Evolutionary conservation across 495 filamentous ascomycete species (phyloP).

Genomic region (Penicillium mononematosum): DNA sequence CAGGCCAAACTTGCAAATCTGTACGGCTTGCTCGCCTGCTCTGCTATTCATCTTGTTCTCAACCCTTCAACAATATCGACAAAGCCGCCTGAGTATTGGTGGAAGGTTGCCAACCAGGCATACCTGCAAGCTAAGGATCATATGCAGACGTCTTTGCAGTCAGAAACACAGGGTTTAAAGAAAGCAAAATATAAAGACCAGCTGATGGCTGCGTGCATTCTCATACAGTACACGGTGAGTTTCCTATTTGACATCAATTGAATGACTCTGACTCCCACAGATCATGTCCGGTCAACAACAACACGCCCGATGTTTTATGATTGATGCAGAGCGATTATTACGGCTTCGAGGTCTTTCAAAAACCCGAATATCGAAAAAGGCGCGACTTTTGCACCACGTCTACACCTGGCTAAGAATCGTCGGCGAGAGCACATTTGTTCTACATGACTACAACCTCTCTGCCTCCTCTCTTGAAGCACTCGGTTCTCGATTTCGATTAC

Average conservation of each 20-base stretch:
- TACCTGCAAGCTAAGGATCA: constrained; percentile 34
- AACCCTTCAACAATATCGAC: constrained; percentile 14
- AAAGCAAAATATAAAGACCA: constrained; percentile 45
- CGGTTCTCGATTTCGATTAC: constrained; percentile 15
- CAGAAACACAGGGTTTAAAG: constrained; percentile 31
- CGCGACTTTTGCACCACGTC: constrained; percentile 36
- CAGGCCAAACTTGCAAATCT: constrained; percentile 37
- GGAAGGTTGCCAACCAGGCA: constrained; percentile 23
- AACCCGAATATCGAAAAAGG: constrained; percentile 35
- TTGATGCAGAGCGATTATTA: constrained; percentile 35
- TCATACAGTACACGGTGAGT: constrained; percentile 36
- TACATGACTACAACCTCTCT: constrained; percentile 34
- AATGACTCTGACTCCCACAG: constrained; percentile 14
- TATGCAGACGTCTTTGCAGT: constrained; percentile 32
- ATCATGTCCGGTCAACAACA: constrained; percentile 36
- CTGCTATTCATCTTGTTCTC: constrained; percentile 29
- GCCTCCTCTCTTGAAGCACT: constrained; percentile 27
- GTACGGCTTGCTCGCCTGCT: constrained; percentile 33
- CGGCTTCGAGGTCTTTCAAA: constrained; percentile 34
- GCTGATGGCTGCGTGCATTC: constrained; percentile 35
- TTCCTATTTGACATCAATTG: background rate
- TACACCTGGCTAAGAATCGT: constrained; percentile 40
- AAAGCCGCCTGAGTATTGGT: constrained; percentile 28
- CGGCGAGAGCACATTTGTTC: constrained; percentile 37
- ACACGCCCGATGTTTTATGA: constrained; percentile 35